Evolutionary conservation across 2,329 filamentous ascomycete genomes (phyloP).

Genomic region (Chrysoporthe puriensis): DNA sequence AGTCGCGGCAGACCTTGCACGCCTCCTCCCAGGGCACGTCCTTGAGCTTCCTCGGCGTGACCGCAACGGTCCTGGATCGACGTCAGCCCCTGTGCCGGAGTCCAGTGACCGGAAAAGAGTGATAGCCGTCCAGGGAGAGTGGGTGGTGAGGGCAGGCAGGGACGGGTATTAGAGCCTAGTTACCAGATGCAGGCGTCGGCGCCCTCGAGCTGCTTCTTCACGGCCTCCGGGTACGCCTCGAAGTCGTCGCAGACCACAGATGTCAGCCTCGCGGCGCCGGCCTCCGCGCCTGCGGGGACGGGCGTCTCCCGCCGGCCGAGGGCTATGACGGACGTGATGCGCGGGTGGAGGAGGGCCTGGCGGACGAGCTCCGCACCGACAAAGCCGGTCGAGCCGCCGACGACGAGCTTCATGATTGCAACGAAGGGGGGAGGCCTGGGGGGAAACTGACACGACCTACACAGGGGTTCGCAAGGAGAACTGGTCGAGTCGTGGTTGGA

Average conservation of each 20-base stretch:
- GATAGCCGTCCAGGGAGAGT: neutral
- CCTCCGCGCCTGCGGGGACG: constrained; percentile 29
- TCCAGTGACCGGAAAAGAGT: neutral
- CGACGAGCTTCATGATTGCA: constrained; percentile 46
- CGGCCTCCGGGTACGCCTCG: constrained; percentile 43
- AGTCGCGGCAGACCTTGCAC: constrained; percentile 33
- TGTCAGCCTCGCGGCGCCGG: constrained; percentile 41
- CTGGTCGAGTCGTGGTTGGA: too few relatives aligned
- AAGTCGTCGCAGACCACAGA: constrained; percentile 47
- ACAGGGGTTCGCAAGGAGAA: too few relatives aligned
- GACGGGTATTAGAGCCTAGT: neutral
- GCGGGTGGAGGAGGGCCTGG: constrained; percentile 42
- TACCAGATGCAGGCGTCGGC: constrained; percentile 50
- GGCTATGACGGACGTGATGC: constrained; percentile 46
- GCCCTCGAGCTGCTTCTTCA: constrained; percentile 44
- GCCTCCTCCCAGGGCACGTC: constrained; percentile 31
- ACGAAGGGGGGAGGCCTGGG: neutral
- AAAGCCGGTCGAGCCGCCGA: constrained; percentile 47
- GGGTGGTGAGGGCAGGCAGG: too few relatives aligned
- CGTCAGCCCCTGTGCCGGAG: neutral
- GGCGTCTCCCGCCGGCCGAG: constrained; percentile 43
- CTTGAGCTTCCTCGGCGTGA: constrained; percentile 34
- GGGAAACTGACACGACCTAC: neutral
- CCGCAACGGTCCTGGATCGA: constrained; percentile 34
- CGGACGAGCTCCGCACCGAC: constrained; percentile 48